These are phyloP conservation scores for Paraphysoderma sedebokerense DNA, from an alignment of 371 early-diverging fungal species.

Conservation along the genomic window DNA sequence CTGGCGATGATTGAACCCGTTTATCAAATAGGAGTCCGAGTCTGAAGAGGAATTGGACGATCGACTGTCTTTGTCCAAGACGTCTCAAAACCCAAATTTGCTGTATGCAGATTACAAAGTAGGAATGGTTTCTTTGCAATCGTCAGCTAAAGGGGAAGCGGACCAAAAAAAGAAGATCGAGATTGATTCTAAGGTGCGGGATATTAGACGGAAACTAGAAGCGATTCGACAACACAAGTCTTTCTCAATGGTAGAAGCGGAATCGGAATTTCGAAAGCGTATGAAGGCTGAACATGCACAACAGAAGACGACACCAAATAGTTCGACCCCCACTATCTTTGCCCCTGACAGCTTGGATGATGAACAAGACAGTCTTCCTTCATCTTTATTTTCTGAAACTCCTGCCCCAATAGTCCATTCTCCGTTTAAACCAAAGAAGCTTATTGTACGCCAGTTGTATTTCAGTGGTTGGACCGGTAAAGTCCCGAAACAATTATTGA, in stretches of 20 bases:
- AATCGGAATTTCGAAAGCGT: constrained; percentile 6
- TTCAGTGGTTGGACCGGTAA: constrained; percentile 13
- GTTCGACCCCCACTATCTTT: not conserved
- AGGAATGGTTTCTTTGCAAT: not conserved
- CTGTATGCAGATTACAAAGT: not conserved
- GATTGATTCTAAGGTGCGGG: constrained; percentile 14
- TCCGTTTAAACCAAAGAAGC: not conserved
- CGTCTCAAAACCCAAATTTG: constrained; percentile 6
- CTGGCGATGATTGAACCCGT: no score
- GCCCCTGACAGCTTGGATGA: not conserved
- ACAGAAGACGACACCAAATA: constrained; percentile 1
- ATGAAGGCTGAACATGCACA: not conserved
- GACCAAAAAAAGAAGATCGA: not conserved
- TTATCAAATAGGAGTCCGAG: constrained; percentile 5
- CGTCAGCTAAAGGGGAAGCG: not conserved
- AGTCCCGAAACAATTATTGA: constrained; percentile 9
- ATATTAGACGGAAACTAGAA: constrained; percentile 11
- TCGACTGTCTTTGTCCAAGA: constrained; percentile 5
- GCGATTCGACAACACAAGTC: constrained; percentile 11
- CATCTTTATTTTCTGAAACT: not conserved
- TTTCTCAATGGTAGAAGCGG: not conserved
- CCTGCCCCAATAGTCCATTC: not conserved
- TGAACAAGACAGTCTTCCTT: not conserved
- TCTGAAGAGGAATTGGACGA: not conserved
- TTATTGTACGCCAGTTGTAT: not conserved